Conservation (phyloP, 495 filamentous ascomycete genomes). For the Aspergillus mulundensis region DNA sequence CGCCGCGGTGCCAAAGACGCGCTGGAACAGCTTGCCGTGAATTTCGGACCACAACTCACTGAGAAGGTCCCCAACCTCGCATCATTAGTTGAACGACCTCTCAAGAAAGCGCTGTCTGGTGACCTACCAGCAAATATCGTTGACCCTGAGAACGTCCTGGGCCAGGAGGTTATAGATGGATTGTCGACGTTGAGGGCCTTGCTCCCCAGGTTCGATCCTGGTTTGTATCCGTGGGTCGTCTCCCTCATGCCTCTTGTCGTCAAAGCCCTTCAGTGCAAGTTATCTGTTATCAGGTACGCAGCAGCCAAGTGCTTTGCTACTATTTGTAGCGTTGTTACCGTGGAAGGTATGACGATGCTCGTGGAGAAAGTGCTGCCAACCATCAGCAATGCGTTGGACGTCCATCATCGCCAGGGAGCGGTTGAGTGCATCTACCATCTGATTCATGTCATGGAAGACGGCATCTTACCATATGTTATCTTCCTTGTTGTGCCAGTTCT, state of each 20-base stretch:
- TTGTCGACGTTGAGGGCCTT: constrained; percentile 89
- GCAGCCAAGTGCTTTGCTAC: constrained; percentile 97
- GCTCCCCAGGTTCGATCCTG: constrained; percentile 72
- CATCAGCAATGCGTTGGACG: constrained; percentile 81
- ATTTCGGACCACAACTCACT: constrained; percentile 73
- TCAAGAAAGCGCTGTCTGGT: constrained; percentile 68
- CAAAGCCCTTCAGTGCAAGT: constrained; percentile 76
- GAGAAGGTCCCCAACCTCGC: constrained; percentile 75
- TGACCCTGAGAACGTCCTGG: constrained; percentile 64
- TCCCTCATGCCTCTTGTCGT: constrained; percentile 80
- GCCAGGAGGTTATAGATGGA: constrained; percentile 89
- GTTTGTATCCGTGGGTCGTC: constrained; percentile 72
- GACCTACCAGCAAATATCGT: constrained; percentile 66
- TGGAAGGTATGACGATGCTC: constrained; percentile 91
- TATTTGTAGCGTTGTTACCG: constrained; percentile 90
- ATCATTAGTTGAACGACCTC: constrained; percentile 71
- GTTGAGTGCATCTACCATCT: constrained; percentile 93
- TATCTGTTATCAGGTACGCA: constrained; percentile 91
- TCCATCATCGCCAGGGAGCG: constrained; percentile 83
- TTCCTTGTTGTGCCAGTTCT: constrained; percentile 98
- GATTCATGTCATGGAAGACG: constrained; percentile 96
- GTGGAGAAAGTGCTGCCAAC: constrained; percentile 89
- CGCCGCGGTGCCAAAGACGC: constrained; percentile 91
- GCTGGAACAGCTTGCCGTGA: constrained; percentile 76
- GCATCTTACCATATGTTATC: constrained; percentile 94